Conservation (phyloP, 306 rosid genomes). For the Sphenostylis stenocarpa region DNA sequence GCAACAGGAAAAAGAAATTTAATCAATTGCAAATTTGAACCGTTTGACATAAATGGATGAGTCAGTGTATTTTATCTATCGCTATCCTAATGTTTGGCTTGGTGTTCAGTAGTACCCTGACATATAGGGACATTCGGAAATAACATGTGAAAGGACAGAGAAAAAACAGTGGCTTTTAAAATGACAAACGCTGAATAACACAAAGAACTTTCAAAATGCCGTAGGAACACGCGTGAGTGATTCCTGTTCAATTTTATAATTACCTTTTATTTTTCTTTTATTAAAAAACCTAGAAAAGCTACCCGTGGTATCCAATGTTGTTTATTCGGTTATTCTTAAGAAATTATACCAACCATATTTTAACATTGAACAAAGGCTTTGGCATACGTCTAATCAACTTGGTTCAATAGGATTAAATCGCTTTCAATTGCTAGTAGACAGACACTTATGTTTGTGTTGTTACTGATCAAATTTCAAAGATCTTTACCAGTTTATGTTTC, state of each 20-base stretch:
- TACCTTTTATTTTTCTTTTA: neutral
- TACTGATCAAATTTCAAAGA: neutral
- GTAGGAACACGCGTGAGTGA: neutral
- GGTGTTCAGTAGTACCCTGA: neutral
- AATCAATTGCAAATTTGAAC: conserved; percentile 9
- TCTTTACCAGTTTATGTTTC: neutral
- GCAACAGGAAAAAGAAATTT: neutral
- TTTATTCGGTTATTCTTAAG: neutral
- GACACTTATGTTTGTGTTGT: neutral
- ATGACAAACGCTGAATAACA: neutral
- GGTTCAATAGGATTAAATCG: neutral
- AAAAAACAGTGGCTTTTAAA: neutral
- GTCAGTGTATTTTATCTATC: neutral
- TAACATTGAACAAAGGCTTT: neutral
- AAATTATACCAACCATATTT: neutral
- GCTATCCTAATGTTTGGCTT: neutral
- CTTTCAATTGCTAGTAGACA: neutral
- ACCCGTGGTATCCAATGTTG: neutral
- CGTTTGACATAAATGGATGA: too few relatives aligned
- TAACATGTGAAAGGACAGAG: neutral
- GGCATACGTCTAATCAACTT: neutral
- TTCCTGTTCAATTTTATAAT: neutral
- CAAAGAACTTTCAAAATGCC: neutral
- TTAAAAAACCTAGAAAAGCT: neutral
- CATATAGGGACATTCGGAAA: neutral